Conservation (phyloP, 2,329 filamentous ascomycete genomes). For the Fusarium falciforme region DNA sequence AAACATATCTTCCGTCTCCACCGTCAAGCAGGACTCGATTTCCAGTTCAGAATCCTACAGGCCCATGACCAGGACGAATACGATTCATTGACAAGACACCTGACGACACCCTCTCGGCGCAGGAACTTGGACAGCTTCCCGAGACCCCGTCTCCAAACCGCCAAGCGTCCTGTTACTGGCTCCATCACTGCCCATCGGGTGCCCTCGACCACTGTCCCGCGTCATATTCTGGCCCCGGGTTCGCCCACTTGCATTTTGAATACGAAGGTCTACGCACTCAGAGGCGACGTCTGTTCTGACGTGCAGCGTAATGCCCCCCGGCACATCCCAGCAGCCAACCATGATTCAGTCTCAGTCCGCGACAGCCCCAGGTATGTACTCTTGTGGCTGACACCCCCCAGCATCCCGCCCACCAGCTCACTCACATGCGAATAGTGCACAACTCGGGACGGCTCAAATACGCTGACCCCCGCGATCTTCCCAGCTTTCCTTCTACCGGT, state of each 20-base stretch:
- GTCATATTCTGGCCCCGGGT: constrained; percentile 4
- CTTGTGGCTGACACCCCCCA: constrained; percentile 15
- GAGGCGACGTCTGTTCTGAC: constrained; percentile 15
- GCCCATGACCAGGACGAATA: constrained; percentile 21
- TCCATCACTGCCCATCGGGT: constrained; percentile 8
- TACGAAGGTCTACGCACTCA: constrained; percentile 27
- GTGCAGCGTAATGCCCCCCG: constrained; percentile 31
- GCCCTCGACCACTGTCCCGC: constrained; percentile 10
- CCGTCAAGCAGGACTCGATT: constrained; percentile 19
- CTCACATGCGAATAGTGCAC: constrained; percentile 40
- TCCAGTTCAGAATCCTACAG: constrained; percentile 9
- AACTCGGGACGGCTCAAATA: constrained; percentile 69
- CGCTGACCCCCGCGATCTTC: constrained; percentile 77
- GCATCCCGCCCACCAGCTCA: constrained; percentile 21
- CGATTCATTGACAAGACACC: constrained; percentile 16
- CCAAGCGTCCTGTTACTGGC: constrained; percentile 10
- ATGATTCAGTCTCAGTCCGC: constrained; percentile 43
- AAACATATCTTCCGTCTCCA: constrained; percentile 20
- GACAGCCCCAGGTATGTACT: constrained; percentile 41
- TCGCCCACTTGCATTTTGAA: constrained; percentile 27
- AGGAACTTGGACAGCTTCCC: constrained; percentile 20
- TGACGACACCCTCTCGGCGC: constrained; percentile 15
- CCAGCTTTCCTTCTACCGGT: constrained; percentile 77
- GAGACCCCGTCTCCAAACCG: constrained; percentile 7
- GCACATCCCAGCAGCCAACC: constrained; percentile 38